These are phyloP conservation scores for Cercophora sp. DNA, from an alignment of 495 filamentous ascomycete species.

Conservation along the genomic window DNA sequence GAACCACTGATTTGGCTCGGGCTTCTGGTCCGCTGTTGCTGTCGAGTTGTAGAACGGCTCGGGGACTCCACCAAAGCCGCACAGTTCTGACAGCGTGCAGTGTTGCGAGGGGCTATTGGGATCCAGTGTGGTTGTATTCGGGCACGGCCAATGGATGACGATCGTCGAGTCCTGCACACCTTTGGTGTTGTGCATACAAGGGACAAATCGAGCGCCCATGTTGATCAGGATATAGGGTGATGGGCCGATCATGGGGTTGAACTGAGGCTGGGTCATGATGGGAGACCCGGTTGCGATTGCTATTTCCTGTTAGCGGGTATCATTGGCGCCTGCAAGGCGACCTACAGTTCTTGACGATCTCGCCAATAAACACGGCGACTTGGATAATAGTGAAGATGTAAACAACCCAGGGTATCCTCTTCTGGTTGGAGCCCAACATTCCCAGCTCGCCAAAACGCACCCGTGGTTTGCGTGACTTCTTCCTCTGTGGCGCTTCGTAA, in stretches of 20 bases:
- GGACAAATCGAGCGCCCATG: constrained; percentile 89
- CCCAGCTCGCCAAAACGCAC: constrained; percentile 46
- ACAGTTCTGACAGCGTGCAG: constrained; percentile 74
- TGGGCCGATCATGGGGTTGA: constrained; percentile 97
- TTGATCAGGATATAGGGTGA: constrained; percentile 87
- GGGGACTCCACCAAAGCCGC: constrained; percentile 72
- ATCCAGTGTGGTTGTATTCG: constrained; percentile 61
- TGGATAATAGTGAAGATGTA: constrained; percentile 77
- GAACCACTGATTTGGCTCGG: constrained; percentile 89
- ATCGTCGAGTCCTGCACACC: constrained; percentile 53
- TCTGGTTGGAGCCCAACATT: constrained; percentile 44
- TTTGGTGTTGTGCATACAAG: constrained; percentile 85
- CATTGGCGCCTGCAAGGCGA: too few species aligned
- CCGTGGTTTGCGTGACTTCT: constrained; percentile 25
- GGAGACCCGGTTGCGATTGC: constrained; percentile 64
- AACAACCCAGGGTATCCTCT: constrained; percentile 74
- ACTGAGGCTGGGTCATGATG: constrained; percentile 77
- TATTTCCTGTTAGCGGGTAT: too few species aligned
- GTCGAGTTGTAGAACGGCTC: constrained; percentile 53
- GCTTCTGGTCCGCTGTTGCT: constrained; percentile 28
- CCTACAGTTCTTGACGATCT: constrained; percentile 79
- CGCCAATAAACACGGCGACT: constrained; percentile 82
- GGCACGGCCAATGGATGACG: constrained; percentile 63
- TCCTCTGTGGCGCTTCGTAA: constrained; percentile 37
- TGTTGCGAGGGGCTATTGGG: constrained; percentile 37